Base-by-base conservation (phyloP, 2,329 filamentous ascomycete genomes). In the Cordyceps farinosa region DNA sequence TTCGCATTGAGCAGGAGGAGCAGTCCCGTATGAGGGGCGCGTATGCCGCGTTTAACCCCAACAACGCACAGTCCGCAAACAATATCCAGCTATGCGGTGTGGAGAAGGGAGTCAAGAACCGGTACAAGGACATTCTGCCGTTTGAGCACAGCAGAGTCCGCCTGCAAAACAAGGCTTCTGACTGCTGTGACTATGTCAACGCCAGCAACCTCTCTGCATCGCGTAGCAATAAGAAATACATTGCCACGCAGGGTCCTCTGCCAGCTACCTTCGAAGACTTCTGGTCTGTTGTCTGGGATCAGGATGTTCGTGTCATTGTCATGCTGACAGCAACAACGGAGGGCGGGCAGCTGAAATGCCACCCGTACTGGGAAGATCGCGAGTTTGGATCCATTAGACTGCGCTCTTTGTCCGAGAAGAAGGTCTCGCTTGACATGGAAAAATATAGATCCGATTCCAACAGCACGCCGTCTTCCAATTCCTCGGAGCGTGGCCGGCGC, bases 241-340 rank as follows among this genome's bases (percentile, higher is more conserved):
- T 99, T 75, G 94, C 94, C 55, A 94, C 92, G 13, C 95, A 99
- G 75, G 95, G 92, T 0, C 95, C 95, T 10, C 84, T 98, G 44
- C 95, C 95, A 27, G 88, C 91, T 56, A 99, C 95, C 0, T 97
- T 96, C 71, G 88, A 91, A 91, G 95, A 99, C 75, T 99, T 99
- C 73, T 99, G 95, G 95, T 94, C 92, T 65, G 90, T 97, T 11
- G 84, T 98, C 36, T 99, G 95, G 95, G 93, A 98, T 73, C 91
- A 98, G 75, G 93, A 98, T 72, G 89, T 96, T 3, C 89, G 94
- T 58, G 91, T 98, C 32, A 89, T 99, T 66, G 93, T 98, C 67
- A 98, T 97, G 89, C 83, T 99, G 68, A 99, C 95, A 6, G 94
- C 95, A 2, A 94, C 98, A 75, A 85, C 90, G 32, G 95, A 99